Evolutionary conservation across 2,329 filamentous ascomycete species (phyloP).

Genomic region (Drechslerella coelobrocha): DNA sequence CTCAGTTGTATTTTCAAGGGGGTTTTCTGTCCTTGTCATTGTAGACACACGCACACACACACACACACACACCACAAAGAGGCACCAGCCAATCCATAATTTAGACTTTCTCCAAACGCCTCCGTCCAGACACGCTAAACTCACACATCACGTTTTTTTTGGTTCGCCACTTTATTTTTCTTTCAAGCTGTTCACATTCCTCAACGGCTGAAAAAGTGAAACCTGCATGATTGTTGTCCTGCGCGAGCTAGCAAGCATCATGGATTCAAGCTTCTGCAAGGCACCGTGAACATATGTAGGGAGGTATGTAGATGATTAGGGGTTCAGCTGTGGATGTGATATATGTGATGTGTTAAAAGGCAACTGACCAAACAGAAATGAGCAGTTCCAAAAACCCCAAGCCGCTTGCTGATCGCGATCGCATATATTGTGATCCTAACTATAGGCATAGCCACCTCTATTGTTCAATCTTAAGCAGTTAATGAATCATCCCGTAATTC

Average conservation of each 20-base stretch:
- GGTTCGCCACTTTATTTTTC: neutral
- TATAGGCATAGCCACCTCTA: too few relatives aligned
- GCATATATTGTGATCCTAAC: too few relatives aligned
- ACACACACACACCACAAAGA: neutral
- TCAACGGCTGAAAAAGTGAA: conserved; percentile 44
- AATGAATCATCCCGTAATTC: too few relatives aligned
- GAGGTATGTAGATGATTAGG: neutral
- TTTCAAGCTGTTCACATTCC: conserved; percentile 23
- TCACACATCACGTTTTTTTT: neutral
- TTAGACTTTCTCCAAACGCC: conserved; percentile 7
- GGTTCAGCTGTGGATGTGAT: neutral
- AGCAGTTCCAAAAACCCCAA: too few relatives aligned
- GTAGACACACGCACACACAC: neutral
- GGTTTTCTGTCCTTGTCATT: neutral
- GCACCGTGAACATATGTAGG: conserved; percentile 29
- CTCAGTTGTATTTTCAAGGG: neutral
- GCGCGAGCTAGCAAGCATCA: conserved; percentile 46
- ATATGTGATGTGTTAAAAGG: too few relatives aligned
- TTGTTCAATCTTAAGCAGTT: too few relatives aligned
- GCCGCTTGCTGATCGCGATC: too few relatives aligned
- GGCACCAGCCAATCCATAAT: neutral
- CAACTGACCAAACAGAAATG: neutral
- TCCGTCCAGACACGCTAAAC: conserved; percentile 8
- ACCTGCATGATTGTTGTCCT: conserved; percentile 34
- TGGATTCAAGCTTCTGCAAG: conserved; percentile 44